Evolutionary conservation across 2,329 filamentous ascomycete genomes (phyloP), one percentile per base, ranked within the genome.

Genomic region (Pseudogymnoascus sp.): DNA sequence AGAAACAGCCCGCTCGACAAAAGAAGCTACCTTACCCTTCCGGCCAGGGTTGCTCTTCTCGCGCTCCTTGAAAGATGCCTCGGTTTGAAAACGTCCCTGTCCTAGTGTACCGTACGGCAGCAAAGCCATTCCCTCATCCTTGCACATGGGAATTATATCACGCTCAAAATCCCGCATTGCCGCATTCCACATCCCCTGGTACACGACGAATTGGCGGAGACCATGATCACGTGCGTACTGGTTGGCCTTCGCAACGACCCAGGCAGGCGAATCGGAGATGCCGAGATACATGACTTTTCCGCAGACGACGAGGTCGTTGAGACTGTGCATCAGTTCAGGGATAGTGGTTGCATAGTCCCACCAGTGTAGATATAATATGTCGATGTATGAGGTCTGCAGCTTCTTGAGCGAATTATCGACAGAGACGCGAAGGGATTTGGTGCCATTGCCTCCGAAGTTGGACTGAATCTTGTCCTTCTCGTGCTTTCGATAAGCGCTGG

Each of bases 241-340:
- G 60, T 86, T 87, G 11, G 83, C 83, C 69, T 83, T 84, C 70
- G 78, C 79, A 22, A 86, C 84, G n/a, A 86, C 73, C 86, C 86
- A 89, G 14, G 86, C 86, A 0, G 86, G 86, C 0, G 83, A 83
- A 67, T 89, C 85, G 61, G 79, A 83, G 72, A 87, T 78, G 6
- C 86, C 86, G 1, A 89, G 75, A 66, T 88, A 87, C 25, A 84
- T 73, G 0, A 88, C 84, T 67, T 88, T 87, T 25, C 85, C 83
- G 1, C 76, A 68, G 1, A 70, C 63, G 1, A 87, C 83, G 5
- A 87, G 76, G 19, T 79, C 74, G 69, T 88, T 85, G 41, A 88
- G 52, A 22, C 69, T 70, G 42, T 79, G 75, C 80, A 82, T 82
- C 38, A 82, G 22, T 63, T 82, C 80, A 4, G 74, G 70, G 49